phyloP scores from a whole-genome alignment of 345 rosid genomes.

The Citrus medica region DNA sequence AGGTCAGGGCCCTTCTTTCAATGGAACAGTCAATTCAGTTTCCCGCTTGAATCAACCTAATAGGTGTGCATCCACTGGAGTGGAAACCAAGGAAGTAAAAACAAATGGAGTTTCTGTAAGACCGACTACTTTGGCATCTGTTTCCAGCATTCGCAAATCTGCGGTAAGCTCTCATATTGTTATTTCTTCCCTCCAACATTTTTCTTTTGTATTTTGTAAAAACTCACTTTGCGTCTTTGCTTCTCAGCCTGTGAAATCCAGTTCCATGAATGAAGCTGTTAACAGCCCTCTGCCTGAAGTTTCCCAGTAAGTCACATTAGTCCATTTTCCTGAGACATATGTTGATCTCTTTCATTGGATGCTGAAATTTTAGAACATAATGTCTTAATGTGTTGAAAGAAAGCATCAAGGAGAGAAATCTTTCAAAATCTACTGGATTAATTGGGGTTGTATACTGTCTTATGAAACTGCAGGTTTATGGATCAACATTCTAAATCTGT shows the following conservation, averaged over 20 bases:
- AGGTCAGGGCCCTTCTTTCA: constrained; percentile 18
- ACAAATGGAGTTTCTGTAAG: constrained; percentile 24
- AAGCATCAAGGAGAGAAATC: neutral
- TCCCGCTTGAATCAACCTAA: constrained; percentile 24
- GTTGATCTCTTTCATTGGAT: neutral
- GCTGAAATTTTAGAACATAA: neutral
- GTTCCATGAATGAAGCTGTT: constrained; percentile 33
- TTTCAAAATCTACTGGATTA: neutral
- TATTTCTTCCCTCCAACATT: neutral
- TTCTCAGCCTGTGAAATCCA: constrained; percentile 45
- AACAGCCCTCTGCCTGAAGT: constrained; percentile 25
- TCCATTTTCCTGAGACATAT: neutral
- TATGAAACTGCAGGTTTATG: constrained; percentile 43
- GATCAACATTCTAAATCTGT: constrained; percentile 45
- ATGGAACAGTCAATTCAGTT: constrained; percentile 28
- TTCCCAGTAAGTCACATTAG: constrained; percentile 44
- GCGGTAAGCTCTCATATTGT: constrained; percentile 29
- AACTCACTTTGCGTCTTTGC: neutral
- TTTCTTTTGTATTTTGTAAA: neutral
- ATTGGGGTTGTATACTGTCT: neutral
- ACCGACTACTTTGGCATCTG: constrained; percentile 32
- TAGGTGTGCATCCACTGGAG: constrained; percentile 24
- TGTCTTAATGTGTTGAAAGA: neutral
- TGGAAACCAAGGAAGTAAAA: constrained; percentile 28
- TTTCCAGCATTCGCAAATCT: constrained; percentile 31